phyloP scores from a whole-genome alignment of 2,329 filamentous ascomycete genomes.

The Podosphaera fusca region DNA sequence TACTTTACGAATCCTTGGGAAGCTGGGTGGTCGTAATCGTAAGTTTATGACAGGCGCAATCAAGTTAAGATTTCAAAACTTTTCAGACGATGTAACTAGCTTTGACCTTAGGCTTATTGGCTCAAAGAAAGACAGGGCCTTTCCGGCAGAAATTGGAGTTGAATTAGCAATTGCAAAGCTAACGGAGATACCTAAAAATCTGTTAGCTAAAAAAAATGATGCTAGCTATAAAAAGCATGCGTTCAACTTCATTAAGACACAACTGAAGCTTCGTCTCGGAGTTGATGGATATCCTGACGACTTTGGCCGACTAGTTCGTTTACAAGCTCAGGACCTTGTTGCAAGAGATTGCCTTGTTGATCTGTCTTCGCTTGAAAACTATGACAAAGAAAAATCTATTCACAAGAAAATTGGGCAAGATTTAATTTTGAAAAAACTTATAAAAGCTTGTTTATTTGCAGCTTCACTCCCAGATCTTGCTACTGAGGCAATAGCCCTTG shows the following conservation, averaged over 20 bases:
- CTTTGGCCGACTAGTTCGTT: slow-evolving; percentile 56
- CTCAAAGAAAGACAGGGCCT: slow-evolving; percentile 68
- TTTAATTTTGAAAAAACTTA: slow-evolving; percentile 54
- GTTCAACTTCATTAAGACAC: slow-evolving; percentile 64
- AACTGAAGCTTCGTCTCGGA: slow-evolving; percentile 77
- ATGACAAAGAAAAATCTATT: slow-evolving; percentile 62
- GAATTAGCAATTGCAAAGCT: slow-evolving; percentile 77
- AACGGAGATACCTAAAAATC: slow-evolving; percentile 49
- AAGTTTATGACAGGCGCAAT: slow-evolving; percentile 87
- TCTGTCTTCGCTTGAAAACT: slow-evolving; percentile 45
- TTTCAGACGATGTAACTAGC: slow-evolving; percentile 67
- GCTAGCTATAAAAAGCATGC: slow-evolving; percentile 84
- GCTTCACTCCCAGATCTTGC: slow-evolving; percentile 63
- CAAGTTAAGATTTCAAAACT: slow-evolving; percentile 61
- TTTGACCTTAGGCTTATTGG: slow-evolving; percentile 79
- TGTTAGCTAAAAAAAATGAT: slow-evolving; percentile 34
- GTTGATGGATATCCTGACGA: slow-evolving; percentile 77
- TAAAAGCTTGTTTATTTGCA: slow-evolving; percentile 76
- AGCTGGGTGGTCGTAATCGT: slow-evolving; percentile 81
- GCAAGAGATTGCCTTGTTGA: slow-evolving; percentile 49
- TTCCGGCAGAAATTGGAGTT: slow-evolving; percentile 67
- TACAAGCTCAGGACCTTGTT: slow-evolving; percentile 72
- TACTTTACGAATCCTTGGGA: slow-evolving; percentile 89
- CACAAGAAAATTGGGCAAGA: slow-evolving; percentile 75
- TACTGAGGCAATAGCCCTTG: slow-evolving; percentile 48